Evolutionary conservation across 1,284 basidiomycete genomes (phyloP).

Genomic region (Sanghuangporus baumii): DNA sequence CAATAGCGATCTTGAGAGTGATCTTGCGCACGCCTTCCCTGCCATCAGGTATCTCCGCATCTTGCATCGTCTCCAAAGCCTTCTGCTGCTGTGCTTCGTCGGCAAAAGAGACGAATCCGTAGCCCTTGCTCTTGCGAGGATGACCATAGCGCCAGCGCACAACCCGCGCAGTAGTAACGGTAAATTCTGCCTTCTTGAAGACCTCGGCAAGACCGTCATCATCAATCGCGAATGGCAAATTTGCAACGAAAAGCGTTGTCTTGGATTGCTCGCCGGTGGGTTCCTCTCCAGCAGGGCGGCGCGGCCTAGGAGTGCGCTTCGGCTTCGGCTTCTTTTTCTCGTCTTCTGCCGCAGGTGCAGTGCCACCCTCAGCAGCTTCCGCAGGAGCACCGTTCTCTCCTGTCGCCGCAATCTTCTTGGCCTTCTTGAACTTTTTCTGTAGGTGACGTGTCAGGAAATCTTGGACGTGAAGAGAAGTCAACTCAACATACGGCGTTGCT

Average conservation of each 20-base stretch:
- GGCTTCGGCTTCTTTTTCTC: constrained; percentile 50
- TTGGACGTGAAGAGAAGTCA: constrained; percentile 19
- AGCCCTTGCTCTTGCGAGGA: constrained; percentile 84
- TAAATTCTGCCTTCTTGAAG: constrained; percentile 80
- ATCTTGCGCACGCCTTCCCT: constrained; percentile 43
- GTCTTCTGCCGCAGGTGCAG: constrained; percentile 25
- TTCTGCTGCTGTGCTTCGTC: constrained; percentile 79
- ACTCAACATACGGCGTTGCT: constrained; percentile 54
- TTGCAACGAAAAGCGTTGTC: constrained; percentile 89
- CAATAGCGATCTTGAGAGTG: constrained; percentile 86
- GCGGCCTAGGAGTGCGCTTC: constrained; percentile 44
- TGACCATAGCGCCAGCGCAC: constrained; percentile 78
- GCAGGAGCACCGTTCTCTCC: constrained; percentile 33
- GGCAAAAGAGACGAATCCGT: constrained; percentile 90
- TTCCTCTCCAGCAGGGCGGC: constrained; percentile 67
- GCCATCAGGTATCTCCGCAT: constrained; percentile 71
- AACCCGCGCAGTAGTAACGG: constrained; percentile 79
- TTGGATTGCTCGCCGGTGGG: constrained; percentile 77
- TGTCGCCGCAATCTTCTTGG: constrained; percentile 29
- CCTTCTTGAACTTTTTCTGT: constrained; percentile 46
- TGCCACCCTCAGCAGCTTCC: constrained; percentile 27
- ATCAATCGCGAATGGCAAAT: constrained; percentile 88
- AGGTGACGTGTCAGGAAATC: constrained; percentile 23
- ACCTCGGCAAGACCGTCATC: constrained; percentile 71
- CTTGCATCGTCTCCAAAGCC: constrained; percentile 76